phyloP scores from a whole-genome alignment of 306 rosid species.

The Hippophae gyantsensis region DNA sequence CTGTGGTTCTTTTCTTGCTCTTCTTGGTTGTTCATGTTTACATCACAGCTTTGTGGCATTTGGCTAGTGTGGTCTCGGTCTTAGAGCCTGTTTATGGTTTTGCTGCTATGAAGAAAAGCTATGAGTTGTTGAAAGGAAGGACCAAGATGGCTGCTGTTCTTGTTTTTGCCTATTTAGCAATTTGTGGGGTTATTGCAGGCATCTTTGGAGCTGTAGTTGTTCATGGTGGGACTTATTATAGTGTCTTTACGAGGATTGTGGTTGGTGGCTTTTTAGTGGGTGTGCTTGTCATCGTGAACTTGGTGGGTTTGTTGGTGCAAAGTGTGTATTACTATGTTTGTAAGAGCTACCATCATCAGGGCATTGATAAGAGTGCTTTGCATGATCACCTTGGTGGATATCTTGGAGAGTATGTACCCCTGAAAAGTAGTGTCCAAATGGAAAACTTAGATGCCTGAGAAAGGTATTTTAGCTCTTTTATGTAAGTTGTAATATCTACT shows the following conservation, averaged over 20 bases:
- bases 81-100: conserved; percentile 68
- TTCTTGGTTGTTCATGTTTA: conserved; percentile 67
- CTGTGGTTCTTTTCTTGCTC: conserved; percentile 25
- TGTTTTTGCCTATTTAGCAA: conserved; percentile 42
- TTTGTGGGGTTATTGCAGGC: conserved; percentile 41
- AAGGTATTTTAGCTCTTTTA: neutral
- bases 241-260: conserved; percentile 55
- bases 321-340: conserved; percentile 94
- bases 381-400: conserved; percentile 93
- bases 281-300: conserved; percentile 70
- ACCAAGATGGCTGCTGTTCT: conserved; percentile 38
- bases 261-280: conserved; percentile 85
- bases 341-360: conserved; percentile 86
- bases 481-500: neutral
- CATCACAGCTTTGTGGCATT: conserved; percentile 82
- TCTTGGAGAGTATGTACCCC: conserved; percentile 95
- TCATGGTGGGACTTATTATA: conserved; percentile 47
- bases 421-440: conserved; percentile 92
- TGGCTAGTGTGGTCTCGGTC: conserved; percentile 89
- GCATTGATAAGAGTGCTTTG: conserved; percentile 76
- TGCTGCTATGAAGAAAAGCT: conserved; percentile 81
- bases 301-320: conserved; percentile 78
- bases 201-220: conserved; percentile 65
- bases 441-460: conserved; percentile 66
- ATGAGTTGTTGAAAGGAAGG: conserved; percentile 67